Base-by-base conservation (phyloP, 148 eudicot species). In the Nepenthes gracilis region DNA sequence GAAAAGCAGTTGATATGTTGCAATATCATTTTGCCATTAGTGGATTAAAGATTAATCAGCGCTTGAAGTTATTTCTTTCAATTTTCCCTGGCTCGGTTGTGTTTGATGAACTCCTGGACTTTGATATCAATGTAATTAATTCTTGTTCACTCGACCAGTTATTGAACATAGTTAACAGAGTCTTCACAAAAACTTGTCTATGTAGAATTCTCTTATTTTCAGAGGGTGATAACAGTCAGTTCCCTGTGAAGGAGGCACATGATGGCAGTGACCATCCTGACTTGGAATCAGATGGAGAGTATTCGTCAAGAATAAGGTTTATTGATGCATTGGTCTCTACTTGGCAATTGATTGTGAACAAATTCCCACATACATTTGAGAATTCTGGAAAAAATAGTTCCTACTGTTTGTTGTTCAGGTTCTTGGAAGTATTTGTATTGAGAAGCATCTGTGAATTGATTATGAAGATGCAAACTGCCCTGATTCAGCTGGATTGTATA, bases 331-430 rank as follows among this genome's bases (percentile, higher is more conserved):
- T 94, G 84, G 84, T 84, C 43, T 43, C 47, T 61, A 66, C 83
- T 58, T 89, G 97, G 99, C 78, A 72, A 59, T 55, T 61, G 58
- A 62, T 80, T 78, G 86, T 85, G 66, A 74, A 80, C 73, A 81
- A 75, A 65, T 63, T 70, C 64, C 77, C 87, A 50, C 67, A 58
- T 56, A 61, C 62, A 10, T 47, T 54, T 71, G 67, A 47, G 58
- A 35, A 51, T 51, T 59, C 69, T 61, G 68, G 35, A 33, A 49
- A 69, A 32, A 67, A 61, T 67, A 38, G 63, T 68, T 52, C 58
- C 48, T 65, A 58, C 53, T 56, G n/a, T 63, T 57, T 76, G 35
- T 61, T 88, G 78, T 67, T 84, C 60, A 84, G 72, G 64, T 75
- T 69, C 58, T 74, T 94, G 69, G 99, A 94, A 77, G 67, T 64